phyloP scores from a whole-genome alignment of 257 asterid genomes.

The Nicotiana sylvestris region DNA sequence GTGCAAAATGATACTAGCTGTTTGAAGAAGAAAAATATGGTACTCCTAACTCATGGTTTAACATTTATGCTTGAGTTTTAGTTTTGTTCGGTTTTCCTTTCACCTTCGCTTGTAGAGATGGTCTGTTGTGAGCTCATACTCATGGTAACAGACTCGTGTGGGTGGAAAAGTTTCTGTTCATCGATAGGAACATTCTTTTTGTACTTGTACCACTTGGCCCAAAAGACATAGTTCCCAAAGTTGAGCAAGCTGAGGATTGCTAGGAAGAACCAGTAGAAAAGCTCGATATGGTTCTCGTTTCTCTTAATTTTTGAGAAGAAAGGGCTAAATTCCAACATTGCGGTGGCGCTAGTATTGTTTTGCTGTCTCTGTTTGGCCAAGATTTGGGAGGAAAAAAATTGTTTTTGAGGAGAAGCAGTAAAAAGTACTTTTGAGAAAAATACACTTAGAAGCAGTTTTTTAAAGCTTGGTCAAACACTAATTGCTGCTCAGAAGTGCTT shows the following conservation, averaged over 20 bases:
- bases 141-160: neutral
- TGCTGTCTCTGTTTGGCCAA: no score
- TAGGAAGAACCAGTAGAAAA: constrained; percentile 75
- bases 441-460: no score
- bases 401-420: no score
- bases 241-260: constrained; percentile 59
- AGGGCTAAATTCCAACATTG: no score
- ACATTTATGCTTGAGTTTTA: neutral
- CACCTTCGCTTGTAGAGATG: constrained; percentile 9
- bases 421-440: no score
- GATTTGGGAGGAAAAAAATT: no score
- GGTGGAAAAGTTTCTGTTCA: neutral
- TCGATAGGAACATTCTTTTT: constrained; percentile 20
- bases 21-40: neutral
- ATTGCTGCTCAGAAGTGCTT: no score
- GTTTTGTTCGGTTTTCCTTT: neutral
- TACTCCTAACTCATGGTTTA: neutral
- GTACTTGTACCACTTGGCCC: constrained; percentile 72
- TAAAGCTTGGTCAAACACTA: no score
- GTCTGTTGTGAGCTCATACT: neutral
- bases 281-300: constrained; percentile 37
- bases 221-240: constrained; percentile 52
- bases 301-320: no score
- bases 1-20: neutral
- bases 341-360: no score